Percentiles rank a stretch among this genome's conserved stretches.
These are phyloP conservation scores for Aspergillus incahuasiensis DNA, from an alignment of 495 filamentous ascomycete species.

Conservation along the genomic window DNA sequence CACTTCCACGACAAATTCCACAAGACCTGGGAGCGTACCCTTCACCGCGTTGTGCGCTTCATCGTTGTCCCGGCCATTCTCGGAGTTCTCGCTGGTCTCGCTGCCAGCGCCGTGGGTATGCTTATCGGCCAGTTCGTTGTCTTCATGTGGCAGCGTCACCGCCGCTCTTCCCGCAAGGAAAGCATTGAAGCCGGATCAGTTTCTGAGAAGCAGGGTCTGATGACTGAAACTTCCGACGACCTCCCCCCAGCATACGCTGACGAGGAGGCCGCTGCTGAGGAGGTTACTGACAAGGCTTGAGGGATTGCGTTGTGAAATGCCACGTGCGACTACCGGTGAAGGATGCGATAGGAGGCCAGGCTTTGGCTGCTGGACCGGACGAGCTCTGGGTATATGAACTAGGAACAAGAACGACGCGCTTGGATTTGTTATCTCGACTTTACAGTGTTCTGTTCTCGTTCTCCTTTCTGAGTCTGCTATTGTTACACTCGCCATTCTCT, in stretches of 20 bases:
- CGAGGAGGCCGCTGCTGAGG: conserved; percentile 18
- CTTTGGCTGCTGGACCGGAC: conserved; percentile 1
- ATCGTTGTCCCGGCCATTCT: conserved; percentile 44
- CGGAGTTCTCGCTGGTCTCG: conserved; percentile 46
- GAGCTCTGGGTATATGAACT: conserved; percentile 1
- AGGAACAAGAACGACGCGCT: not conserved
- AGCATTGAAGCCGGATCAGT: conserved; percentile 33
- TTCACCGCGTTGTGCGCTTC: conserved; percentile 46
- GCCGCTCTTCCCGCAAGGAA: conserved; percentile 27
- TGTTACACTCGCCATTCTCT: not conserved
- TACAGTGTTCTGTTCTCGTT: conserved; percentile 8
- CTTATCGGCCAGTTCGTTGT: conserved; percentile 47
- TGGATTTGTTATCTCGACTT: conserved; percentile 1
- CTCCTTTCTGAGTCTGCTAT: conserved; percentile 11
- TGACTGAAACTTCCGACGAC: conserved; percentile 30
- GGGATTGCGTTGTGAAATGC: not conserved
- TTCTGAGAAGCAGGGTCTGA: conserved; percentile 40
- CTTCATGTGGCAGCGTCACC: conserved; percentile 47
- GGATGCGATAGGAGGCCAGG: not conserved
- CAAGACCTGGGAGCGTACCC: conserved; percentile 37
- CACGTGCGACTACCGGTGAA: not conserved
- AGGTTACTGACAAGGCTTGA: conserved; percentile 29
- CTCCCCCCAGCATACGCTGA: conserved; percentile 33
- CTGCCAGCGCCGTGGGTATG: conserved; percentile 51
- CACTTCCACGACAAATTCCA: conserved; percentile 30